Conservation (phyloP, 768 basidiomycete species). For the Termitomyces titanicus region DNA sequence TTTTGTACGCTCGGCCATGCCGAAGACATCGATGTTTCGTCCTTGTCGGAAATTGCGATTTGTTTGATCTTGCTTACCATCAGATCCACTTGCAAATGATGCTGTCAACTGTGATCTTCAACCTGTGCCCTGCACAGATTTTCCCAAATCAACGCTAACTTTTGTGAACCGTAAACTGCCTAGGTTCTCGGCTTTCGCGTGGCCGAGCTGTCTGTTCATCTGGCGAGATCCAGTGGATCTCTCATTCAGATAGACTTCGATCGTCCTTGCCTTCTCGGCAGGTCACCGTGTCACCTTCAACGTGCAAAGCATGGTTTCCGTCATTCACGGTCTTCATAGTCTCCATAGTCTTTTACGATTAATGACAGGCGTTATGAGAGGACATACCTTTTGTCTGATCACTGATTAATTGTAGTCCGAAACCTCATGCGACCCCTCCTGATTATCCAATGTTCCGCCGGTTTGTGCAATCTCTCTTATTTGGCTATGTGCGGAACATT, state of each 20-base stretch:
- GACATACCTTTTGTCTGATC: slow-evolving; percentile 1
- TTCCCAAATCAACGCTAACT: neutral
- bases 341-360: slow-evolving; percentile 3
- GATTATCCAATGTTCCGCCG: slow-evolving; percentile 1
- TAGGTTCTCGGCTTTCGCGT: slow-evolving; percentile 5
- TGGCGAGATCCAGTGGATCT: neutral
- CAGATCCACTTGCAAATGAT: slow-evolving; percentile 15
- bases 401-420: neutral
- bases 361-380: neutral
- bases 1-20: slow-evolving; percentile 17
- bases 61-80: slow-evolving; percentile 15
- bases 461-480: neutral
- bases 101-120: slow-evolving; percentile 15
- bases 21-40: slow-evolving; percentile 33
- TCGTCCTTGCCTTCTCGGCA: neutral
- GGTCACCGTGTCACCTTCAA: neutral
- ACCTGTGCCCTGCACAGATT: slow-evolving; percentile 10
- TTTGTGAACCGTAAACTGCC: neutral
- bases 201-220: neutral
- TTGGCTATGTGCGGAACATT: neutral
- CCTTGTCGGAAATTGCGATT: slow-evolving; percentile 26
- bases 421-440: neutral
- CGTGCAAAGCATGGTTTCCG: slow-evolving; percentile 6
- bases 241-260: neutral
- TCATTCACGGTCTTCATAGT: slow-evolving; percentile 7